Evolutionary conservation across 2,329 filamentous ascomycete species (phyloP), one percentile per base, ranked within the genome.

Genomic region (Xylaria sp.): DNA sequence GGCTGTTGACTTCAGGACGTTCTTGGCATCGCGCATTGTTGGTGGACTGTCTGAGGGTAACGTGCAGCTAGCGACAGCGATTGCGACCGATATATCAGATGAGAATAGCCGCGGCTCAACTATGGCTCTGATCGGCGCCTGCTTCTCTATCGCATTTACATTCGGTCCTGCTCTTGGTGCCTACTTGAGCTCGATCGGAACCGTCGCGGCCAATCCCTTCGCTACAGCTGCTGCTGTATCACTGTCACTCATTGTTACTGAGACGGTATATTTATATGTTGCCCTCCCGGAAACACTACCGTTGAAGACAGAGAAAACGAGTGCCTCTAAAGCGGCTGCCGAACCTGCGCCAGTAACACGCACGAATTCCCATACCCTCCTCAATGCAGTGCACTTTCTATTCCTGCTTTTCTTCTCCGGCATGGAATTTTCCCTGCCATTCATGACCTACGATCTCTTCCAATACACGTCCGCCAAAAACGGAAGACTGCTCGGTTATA

Each of bases 351-450:
- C 70, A 5, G 73, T 79, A 27, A 80, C 81, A 73, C 85, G 91
- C 65, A 97, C 93, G 2, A 98, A 98, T 80, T 93, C 91, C 3
- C 93, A 96, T 72, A 81, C 88, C 33, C 78, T 97, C 13, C 88
- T 99, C 53, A 97, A 97, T 77, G 81, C 90, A 1, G 90, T 93
- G 0, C 96, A 99, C 79, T 91, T 98, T 75, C 82, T 90, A 53
- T 99, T 99, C 79, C 89, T 99, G 66, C 89, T 99, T 13, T 97
- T 97, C 81, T 99, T 99, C 81, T 97, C 93, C 1, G 96, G 96
- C 67, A 95, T 99, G 91, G 96, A 99, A 78, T 98, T 97, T 79
- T 97, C 94, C 0, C 86, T 99, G 2, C 94, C 96, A 0, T 99
- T 99, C 79, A 94, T 99, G 89, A 98, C 95, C 0, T 97, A 96